A percentile compares a stretch with the other conserved stretches of the same genome.
phyloP scores from a whole-genome alignment of 371 early-diverging fungal species.

The Apophysomyces trapeziformis region DNA sequence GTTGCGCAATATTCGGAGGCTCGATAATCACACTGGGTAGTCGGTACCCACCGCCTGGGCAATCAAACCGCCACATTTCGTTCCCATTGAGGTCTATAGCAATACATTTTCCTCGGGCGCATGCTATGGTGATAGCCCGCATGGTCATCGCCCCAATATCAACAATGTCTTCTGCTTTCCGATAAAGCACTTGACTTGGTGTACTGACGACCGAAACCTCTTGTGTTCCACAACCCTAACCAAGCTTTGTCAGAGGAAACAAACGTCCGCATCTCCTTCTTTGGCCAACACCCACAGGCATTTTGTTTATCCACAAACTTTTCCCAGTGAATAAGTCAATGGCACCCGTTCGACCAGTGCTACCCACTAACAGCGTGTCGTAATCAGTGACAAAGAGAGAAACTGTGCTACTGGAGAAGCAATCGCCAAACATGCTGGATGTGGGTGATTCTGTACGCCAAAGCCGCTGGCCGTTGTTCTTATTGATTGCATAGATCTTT shows the following conservation, averaged over 20 bases:
- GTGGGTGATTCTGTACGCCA: slow-evolving; percentile 28
- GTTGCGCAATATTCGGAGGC: slow-evolving; percentile 14
- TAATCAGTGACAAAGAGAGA: slow-evolving; percentile 37
- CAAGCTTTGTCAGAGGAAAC: too few species aligned
- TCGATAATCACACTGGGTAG: slow-evolving; percentile 34
- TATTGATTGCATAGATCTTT: slow-evolving; percentile 40
- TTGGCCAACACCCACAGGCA: slow-evolving; percentile 30
- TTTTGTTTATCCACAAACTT: slow-evolving; percentile 34
- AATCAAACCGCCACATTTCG: slow-evolving; percentile 35
- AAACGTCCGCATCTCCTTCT: background rate
- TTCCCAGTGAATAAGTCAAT: slow-evolving; percentile 30
- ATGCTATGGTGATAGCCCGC: slow-evolving; percentile 29
- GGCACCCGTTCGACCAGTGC: slow-evolving; percentile 24
- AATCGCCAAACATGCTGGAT: background rate
- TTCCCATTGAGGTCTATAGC: slow-evolving; percentile 30
- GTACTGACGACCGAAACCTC: slow-evolving; percentile 31
- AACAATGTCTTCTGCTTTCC: background rate
- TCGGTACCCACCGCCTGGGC: slow-evolving; percentile 31
- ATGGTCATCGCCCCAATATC: background rate
- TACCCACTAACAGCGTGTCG: slow-evolving; percentile 27
- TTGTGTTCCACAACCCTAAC: slow-evolving; percentile 27
- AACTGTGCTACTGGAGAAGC: slow-evolving; percentile 9
- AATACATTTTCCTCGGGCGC: slow-evolving; percentile 35
- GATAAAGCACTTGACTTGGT: slow-evolving; percentile 12
- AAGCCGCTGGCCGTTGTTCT: slow-evolving; percentile 28